phyloP scores from a whole-genome alignment of 2,329 filamentous ascomycete genomes.

The Juglanconis juglandina region DNA sequence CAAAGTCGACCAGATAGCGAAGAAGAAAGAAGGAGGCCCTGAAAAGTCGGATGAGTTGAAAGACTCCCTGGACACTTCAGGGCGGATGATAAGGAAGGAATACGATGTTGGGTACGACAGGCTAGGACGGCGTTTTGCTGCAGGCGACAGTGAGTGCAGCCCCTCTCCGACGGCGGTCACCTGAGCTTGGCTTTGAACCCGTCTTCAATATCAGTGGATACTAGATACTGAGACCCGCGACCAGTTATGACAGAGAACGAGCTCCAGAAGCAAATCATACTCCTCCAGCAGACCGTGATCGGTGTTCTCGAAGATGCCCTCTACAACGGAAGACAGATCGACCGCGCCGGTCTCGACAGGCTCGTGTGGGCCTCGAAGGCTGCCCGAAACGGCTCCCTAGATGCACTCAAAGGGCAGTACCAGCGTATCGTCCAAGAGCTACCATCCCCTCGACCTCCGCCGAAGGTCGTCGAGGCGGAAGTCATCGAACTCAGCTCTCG shows the following conservation, averaged over 20 bases:
- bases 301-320: slow-evolving; percentile 35
- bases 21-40: slow-evolving; percentile 11
- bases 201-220: background rate
- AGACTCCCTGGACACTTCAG: slow-evolving; percentile 28
- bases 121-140: slow-evolving; percentile 32
- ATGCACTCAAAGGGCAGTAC: slow-evolving; percentile 32
- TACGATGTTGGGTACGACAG: slow-evolving; percentile 31
- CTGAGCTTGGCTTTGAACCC: background rate
- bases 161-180: background rate
- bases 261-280: slow-evolving; percentile 35
- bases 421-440: slow-evolving; percentile 26
- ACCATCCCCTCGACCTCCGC: slow-evolving; percentile 10
- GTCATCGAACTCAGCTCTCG: slow-evolving; percentile 20
- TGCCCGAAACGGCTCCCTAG: slow-evolving; percentile 33
- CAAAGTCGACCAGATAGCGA: slow-evolving; percentile 20
- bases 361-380: slow-evolving; percentile 32
- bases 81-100: slow-evolving; percentile 31
- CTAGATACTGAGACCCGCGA: background rate
- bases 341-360: slow-evolving; percentile 23
- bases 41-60: slow-evolving; percentile 24
- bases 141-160: slow-evolving; percentile 28
- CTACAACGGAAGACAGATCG: slow-evolving; percentile 26
- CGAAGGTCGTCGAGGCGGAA: slow-evolving; percentile 17
- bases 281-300: slow-evolving; percentile 35
- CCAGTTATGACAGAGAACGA: slow-evolving; percentile 31